These are phyloP conservation scores for Sparassis latifolia DNA, from an alignment of 1,284 basidiomycete species.

Conservation along the genomic window DNA sequence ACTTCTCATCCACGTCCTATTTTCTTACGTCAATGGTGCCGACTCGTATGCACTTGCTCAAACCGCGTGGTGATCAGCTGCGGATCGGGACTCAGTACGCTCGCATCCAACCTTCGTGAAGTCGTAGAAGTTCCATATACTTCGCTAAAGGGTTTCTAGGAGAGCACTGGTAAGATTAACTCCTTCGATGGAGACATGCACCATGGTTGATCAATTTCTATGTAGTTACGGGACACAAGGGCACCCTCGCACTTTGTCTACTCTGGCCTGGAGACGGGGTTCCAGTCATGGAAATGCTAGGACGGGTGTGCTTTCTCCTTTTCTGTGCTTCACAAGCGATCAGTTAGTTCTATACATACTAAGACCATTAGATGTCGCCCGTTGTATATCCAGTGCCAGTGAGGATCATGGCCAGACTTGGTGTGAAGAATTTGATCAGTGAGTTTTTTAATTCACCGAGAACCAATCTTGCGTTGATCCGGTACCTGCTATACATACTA, in stretches of 20 bases:
- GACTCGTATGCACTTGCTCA: slow-evolving; percentile 35
- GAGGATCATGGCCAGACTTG: slow-evolving; percentile 67
- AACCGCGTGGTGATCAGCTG: slow-evolving; percentile 74
- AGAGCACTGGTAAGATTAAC: slow-evolving; percentile 56
- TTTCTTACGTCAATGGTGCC: slow-evolving; percentile 34
- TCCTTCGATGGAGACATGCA: too few relatives aligned
- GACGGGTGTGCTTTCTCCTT: slow-evolving; percentile 43
- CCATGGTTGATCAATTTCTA: too few relatives aligned
- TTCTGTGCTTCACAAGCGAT: background rate
- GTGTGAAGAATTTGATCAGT: slow-evolving; percentile 73
- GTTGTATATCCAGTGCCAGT: slow-evolving; percentile 80
- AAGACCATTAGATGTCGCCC: slow-evolving; percentile 62
- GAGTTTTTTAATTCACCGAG: slow-evolving; percentile 15
- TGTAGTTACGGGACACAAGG: slow-evolving; percentile 72
- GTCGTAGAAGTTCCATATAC: slow-evolving; percentile 53
- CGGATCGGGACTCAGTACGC: slow-evolving; percentile 68
- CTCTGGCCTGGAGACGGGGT: slow-evolving; percentile 51
- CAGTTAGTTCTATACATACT: slow-evolving; percentile 75
- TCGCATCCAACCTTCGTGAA: slow-evolving; percentile 51
- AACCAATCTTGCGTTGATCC: background rate
- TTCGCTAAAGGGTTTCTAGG: slow-evolving; percentile 59
- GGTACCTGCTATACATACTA: too few relatives aligned
- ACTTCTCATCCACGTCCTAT: slow-evolving; percentile 32
- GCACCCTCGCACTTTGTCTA: slow-evolving; percentile 71
- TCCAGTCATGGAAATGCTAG: slow-evolving; percentile 81